Evolutionary conservation across 169 alveolate species (phyloP).

Genomic region (Plasmodium vinckei): DNA sequence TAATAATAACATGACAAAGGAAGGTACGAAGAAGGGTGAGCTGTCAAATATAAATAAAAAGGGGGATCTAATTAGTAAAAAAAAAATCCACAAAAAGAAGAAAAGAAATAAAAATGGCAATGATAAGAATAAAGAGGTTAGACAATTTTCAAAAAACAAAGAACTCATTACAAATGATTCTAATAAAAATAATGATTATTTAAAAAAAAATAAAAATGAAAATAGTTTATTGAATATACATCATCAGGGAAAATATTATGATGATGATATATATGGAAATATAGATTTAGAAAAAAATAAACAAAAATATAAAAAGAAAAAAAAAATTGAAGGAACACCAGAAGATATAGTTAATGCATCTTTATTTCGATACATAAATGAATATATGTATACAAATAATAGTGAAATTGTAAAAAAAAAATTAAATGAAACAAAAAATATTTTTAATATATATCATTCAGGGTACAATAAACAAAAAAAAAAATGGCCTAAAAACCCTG

Average conservation of each 20-base stretch:
- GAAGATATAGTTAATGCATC: conserved; percentile 70
- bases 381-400: conserved; percentile 57
- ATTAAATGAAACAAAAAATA: conserved; percentile 49
- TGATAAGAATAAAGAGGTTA: not conserved
- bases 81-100: not conserved
- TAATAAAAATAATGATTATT: not conserved
- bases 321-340: conserved; percentile 28
- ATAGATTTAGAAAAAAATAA: conserved; percentile 29
- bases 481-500: conserved; percentile 84
- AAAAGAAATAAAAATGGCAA: not conserved
- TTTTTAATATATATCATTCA: conserved; percentile 77
- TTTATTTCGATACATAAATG: conserved; percentile 56
- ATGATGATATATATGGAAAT: conserved; percentile 2
- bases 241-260: not conserved
- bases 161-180: not conserved
- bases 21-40: not conserved
- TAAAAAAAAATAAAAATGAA: conserved; percentile 37
- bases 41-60: not conserved
- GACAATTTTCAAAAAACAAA: not conserved
- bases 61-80: not conserved
- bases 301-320: conserved; percentile 57
- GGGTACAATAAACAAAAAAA: conserved; percentile 81
- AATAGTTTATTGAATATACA: conserved; percentile 1
- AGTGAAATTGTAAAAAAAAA: conserved; percentile 38
- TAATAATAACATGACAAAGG: not conserved